Evolutionary conservation across 306 rosid species (phyloP), one percentile per base, ranked within the genome.

Genomic region (Astragalus glycyphyllos): DNA sequence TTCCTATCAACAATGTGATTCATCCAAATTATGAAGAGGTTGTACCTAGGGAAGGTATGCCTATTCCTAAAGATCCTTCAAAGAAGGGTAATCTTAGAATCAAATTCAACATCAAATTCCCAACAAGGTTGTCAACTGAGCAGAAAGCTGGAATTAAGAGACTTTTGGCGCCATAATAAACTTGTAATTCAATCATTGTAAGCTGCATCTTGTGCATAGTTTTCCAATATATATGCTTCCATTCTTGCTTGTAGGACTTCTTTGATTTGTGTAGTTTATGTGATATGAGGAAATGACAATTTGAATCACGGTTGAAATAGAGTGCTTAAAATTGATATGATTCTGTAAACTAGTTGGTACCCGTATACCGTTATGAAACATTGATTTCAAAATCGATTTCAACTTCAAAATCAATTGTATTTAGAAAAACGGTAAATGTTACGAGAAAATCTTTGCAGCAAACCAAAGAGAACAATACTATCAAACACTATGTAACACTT

Each of bases 41-140:
- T 2, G 65, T 76, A 7, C 64, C 75, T 4, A 50, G 54, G 16
- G 75, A 76, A 76, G 75, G 80, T 2, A 76, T 76, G 80, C 80
- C 80, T 20, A 50, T 68, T 76, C 65, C 75, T 16, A 76, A 76
- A 76, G 80, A 76, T 1, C 80, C 75, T 60, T 40, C 70, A 29
- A 68, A 60, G 75, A 76, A 8, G 71, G 80, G 80, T 60, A 59
- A 76, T 42, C 80, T 76, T 11, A 68, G 75, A 65, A 76, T 76
- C 64, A 76, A 76, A 40, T 76, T 76, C 53, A 59, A 76, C 44
- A 41, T 76, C 11, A 68, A 76, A 17, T 68, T 76, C 54, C 80
- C 80, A 11, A 1, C 80, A 16, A 59, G 46, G 71, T 76, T 76
- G 75, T 40, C 75, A 1, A 31, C 75, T 2, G 80, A 76, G 34